Percentiles rank a stretch among this genome's conserved stretches.
Evolutionary conservation across 2,329 filamentous ascomycete genomes (phyloP).

Genomic region (Simplicillium sp.): DNA sequence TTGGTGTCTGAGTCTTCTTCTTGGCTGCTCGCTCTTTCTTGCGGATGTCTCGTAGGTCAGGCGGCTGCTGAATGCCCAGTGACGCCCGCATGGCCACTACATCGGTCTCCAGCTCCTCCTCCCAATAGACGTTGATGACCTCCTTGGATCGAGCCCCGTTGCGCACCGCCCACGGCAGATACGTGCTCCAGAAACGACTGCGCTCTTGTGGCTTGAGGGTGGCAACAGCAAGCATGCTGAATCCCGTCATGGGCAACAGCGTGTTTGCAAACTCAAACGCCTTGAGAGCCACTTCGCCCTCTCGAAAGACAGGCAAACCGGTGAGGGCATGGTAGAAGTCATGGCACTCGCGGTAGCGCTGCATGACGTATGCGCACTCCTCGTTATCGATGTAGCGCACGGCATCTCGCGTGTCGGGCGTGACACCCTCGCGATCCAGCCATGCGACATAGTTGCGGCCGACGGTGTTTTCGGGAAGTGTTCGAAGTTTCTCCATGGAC

Average conservation of each 20-base stretch:
- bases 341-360: conserved; percentile 93
- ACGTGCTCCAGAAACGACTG: conserved; percentile 60
- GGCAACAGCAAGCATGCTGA: conserved; percentile 77
- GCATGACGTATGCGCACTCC: conserved; percentile 97
- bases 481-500: conserved; percentile 58
- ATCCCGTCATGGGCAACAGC: conserved; percentile 84
- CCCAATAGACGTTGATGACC: conserved; percentile 96
- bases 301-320: conserved; percentile 80
- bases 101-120: conserved; percentile 81
- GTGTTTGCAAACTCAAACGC: conserved; percentile 97
- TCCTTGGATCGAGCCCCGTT: conserved; percentile 72
- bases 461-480: conserved; percentile 62
- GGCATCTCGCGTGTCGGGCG: conserved; percentile 72
- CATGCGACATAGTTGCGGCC: conserved; percentile 77
- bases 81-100: conserved; percentile 65
- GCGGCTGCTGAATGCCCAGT: conserved; percentile 78
- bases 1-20: conserved; percentile 13
- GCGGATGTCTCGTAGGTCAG: conserved; percentile 72
- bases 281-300: conserved; percentile 96
- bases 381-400: conserved; percentile 91
- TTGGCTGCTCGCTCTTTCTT: conserved; percentile 48
- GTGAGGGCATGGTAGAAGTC: conserved; percentile 97
- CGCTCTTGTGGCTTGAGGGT: conserved; percentile 79
- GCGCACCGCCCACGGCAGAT: conserved; percentile 82
- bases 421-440: conserved; percentile 91